Evolutionary conservation across 352 stramenopile genomes (phyloP).

Genomic region (Pseudoperonospora humuli): DNA sequence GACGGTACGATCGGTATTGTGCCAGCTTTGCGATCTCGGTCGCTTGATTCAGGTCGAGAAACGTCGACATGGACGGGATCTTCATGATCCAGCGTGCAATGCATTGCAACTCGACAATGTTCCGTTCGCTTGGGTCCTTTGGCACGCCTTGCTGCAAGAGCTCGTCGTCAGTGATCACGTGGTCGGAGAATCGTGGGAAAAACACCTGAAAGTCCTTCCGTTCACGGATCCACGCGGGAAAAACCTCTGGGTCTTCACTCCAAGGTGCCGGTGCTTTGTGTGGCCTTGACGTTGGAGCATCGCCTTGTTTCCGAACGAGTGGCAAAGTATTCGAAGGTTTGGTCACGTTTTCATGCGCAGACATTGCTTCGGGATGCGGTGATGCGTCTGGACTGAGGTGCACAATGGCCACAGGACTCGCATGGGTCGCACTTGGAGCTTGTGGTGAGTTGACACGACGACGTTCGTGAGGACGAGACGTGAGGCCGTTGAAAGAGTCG

Average conservation of each 20-base stretch:
- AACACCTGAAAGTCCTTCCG: slow-evolving; percentile 75
- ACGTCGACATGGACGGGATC: slow-evolving; percentile 58
- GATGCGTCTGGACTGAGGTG: too few species aligned
- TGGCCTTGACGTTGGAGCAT: too few species aligned
- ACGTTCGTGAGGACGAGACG: too few species aligned
- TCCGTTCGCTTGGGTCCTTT: slow-evolving; percentile 53
- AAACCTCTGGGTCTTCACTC: slow-evolving; percentile 32
- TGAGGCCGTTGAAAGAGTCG: too few species aligned
- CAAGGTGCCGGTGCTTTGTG: slow-evolving; percentile 1
- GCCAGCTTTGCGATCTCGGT: slow-evolving; percentile 65
- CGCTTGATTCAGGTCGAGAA: slow-evolving; percentile 57
- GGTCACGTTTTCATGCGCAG: too few species aligned
- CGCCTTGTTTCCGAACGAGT: too few species aligned
- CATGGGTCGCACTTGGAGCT: too few species aligned
- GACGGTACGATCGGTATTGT: slow-evolving; percentile 39
- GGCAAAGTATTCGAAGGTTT: too few species aligned
- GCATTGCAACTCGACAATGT: slow-evolving; percentile 67
- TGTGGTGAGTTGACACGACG: too few species aligned
- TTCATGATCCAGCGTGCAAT: slow-evolving; percentile 72
- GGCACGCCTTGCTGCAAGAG: slow-evolving; percentile 52
- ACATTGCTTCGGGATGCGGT: too few species aligned
- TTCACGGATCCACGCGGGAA: slow-evolving; percentile 57
- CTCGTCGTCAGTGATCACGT: slow-evolving; percentile 56
- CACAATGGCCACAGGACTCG: too few species aligned
- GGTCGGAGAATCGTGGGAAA: slow-evolving; percentile 55